These are phyloP conservation scores for Micractinium sp. DNA, from an alignment of 139 green algal species.

Conservation along the genomic window DNA sequence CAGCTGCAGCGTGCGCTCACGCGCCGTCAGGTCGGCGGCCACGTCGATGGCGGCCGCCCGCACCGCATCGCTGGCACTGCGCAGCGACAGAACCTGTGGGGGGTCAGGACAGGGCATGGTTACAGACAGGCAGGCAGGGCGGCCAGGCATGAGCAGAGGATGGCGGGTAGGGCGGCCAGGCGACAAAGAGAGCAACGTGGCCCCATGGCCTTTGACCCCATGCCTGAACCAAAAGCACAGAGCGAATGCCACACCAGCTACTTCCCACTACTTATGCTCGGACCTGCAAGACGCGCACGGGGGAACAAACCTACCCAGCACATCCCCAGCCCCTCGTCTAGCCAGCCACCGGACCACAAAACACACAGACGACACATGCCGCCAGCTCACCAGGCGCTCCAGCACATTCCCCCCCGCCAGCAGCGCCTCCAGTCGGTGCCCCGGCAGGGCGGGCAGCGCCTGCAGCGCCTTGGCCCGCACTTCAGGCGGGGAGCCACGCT, in stretches of 20 bases:
- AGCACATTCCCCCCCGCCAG: conserved; percentile 2
- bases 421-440: conserved; percentile 34
- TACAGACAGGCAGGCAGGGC: too few species aligned
- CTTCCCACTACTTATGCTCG: too few species aligned
- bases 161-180: neutral
- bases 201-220: too few species aligned
- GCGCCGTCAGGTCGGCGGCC: neutral
- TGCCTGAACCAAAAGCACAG: too few species aligned
- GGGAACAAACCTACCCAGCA: neutral
- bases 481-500: conserved; percentile 1
- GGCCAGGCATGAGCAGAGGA: neutral
- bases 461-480: conserved; percentile 35
- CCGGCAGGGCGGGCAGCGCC: conserved; percentile 35
- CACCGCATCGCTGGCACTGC: conserved; percentile 29
- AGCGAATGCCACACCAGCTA: too few species aligned
- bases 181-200: too few species aligned
- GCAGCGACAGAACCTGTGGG: conserved; percentile 13
- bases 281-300: too few species aligned
- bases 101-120: neutral
- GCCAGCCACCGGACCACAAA: too few species aligned
- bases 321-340: neutral
- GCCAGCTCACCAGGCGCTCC: conserved; percentile 26
- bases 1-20: neutral
- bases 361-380: too few species aligned
- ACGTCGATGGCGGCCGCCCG: conserved; percentile 24